Conservation (phyloP, 192 early-diverging fungal genomes). For the Mortierella hygrophila region DNA sequence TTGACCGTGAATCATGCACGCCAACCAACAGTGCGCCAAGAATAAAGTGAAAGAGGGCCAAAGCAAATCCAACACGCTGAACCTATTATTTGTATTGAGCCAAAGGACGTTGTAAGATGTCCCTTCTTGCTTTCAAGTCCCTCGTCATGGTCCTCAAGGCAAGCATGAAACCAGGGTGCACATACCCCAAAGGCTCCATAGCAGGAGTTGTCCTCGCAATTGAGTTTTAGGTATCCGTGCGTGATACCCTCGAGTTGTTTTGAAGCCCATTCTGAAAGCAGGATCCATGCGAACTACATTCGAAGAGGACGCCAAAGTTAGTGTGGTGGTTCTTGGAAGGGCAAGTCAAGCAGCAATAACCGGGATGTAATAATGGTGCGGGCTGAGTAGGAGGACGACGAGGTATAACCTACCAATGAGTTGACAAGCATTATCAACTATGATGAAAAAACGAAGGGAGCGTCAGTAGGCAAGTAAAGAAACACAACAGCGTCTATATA, state of each 20-base stretch:
- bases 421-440: slow-evolving; percentile 1
- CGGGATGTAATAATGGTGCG: background rate
- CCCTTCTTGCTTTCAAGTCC: background rate
- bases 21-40: slow-evolving; percentile 69
- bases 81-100: slow-evolving; percentile 55
- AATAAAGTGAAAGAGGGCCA: slow-evolving; percentile 75
- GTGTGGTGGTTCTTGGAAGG: background rate
- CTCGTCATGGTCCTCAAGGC: background rate
- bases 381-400: background rate
- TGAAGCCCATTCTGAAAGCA: slow-evolving; percentile 84
- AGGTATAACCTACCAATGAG: background rate
- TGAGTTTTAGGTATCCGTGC: slow-evolving; percentile 86
- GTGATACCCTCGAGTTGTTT: slow-evolving; percentile 81
- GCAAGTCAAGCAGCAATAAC: background rate
- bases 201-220: slow-evolving; percentile 85
- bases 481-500: background rate
- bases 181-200: slow-evolving; percentile 87
- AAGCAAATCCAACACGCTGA: slow-evolving; percentile 91
- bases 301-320: background rate
- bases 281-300: slow-evolving; percentile 3
- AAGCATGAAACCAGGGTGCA: background rate
- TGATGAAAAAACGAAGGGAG: background rate
- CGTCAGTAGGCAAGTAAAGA: background rate
- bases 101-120: background rate
- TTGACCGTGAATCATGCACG: slow-evolving; percentile 80